Base-by-base conservation (phyloP, 805 yeast species). In the Candida nonsorbophila region DNA sequence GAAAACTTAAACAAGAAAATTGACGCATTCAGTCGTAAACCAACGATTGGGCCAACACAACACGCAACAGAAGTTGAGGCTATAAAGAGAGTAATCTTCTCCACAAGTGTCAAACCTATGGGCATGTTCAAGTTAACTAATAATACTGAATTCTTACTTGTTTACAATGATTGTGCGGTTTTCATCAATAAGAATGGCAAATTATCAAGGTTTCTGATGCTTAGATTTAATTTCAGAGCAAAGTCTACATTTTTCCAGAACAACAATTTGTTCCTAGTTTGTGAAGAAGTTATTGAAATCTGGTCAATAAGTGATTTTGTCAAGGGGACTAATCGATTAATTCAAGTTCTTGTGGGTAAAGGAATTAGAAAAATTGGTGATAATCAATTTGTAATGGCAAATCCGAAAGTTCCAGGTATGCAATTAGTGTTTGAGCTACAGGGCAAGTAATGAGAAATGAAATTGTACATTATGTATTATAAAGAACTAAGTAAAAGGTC, bases 281-380 rank as follows among this genome's bases (percentile, higher is more conserved):
- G 80, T 23, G 77, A 77, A 13, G 86, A 82, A 40, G 68, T 78
- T 26, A 63, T 84, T 6, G 94, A 85, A 45, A 65, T 85, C 3
- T 76, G 87, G 61, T 67, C 76, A 20, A 58, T 80, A 15, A 68
- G 69, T 25, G 69, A 63, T 36, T 53, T 55, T 29, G 65, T 67
- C 12, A 54, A 53, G 12, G 67, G 68, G 4, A 37, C 69, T 7
- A 64, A 58, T 31, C 69, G 69, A 20, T 69, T 80, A 8, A 62
- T 72, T 14, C 94, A 85, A 49, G 79, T 84, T 4, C 66, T 85
- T 22, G 70, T 77, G 3, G 90, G 90, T 14, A 80, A 78, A 47
- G 84, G 76, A 41, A 71, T 84, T 18, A 43, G 38, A 11, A 36
- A 56, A 45, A 35, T 61, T 7, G 32, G 33, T 21, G 44, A 43